Percentiles rank a stretch among this genome's conserved stretches.
phyloP scores from a whole-genome alignment of 208 protist genomes.

The Trypanosoma brucei region DNA sequence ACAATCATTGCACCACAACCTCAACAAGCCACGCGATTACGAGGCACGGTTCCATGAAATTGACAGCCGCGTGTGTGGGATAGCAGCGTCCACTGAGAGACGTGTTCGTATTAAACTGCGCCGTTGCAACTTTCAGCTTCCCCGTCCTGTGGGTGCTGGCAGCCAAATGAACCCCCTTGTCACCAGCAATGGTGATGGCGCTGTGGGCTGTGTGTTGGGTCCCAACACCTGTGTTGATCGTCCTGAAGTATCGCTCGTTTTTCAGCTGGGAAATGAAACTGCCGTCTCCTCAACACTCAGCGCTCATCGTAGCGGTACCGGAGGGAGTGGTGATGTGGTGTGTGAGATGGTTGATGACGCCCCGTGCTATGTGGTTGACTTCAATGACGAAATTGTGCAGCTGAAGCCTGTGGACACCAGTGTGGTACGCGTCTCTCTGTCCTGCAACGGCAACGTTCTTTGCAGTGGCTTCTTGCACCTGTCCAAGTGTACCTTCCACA shows the following conservation, averaged over 20 bases:
- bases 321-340: not conserved
- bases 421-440: slow-evolving; percentile 2
- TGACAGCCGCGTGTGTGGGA: slow-evolving; percentile 39
- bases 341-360: not conserved
- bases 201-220: not conserved
- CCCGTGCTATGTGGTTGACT: slow-evolving; percentile 1
- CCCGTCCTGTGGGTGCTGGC: not conserved
- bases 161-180: not conserved
- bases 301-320: not conserved
- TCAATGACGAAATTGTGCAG: slow-evolving; percentile 13
- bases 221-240: not conserved
- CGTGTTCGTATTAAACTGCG: slow-evolving; percentile 47
- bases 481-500: slow-evolving; percentile 6
- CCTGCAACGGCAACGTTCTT: not conserved
- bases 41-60: slow-evolving; percentile 61
- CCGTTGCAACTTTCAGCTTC: slow-evolving; percentile 39
- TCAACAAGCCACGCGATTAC: slow-evolving; percentile 55
- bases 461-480: slow-evolving; percentile 5
- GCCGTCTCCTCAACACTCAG: slow-evolving; percentile 1
- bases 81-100: slow-evolving; percentile 19
- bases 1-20: slow-evolving; percentile 30
- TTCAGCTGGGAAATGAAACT: slow-evolving; percentile 2
- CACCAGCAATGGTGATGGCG: not conserved
- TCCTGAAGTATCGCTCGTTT: slow-evolving; percentile 6
- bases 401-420: slow-evolving; percentile 9